Base-by-base conservation (phyloP, 1,139 yeast species). In the Diutina sp. region DNA sequence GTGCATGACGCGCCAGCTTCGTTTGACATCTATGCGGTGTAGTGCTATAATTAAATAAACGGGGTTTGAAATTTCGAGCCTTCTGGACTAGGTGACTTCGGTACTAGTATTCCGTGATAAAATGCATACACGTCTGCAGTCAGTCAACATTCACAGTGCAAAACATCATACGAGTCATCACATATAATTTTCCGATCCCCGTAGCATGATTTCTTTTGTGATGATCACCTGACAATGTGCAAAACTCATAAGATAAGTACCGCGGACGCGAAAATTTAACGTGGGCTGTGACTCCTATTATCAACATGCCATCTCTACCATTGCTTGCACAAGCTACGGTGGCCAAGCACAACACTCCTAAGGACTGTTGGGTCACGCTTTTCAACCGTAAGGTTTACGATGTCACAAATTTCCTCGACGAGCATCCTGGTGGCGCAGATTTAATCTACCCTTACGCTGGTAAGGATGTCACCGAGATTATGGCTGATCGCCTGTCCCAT, bases 371-470 rank as follows among this genome's bases (percentile, higher is more conserved):
- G 88, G 95, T 91, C 55, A 81, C 95, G 2, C 72, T 90, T 30
- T 73, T 85, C 69, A 64, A 71, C 59, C 77, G 97, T 65, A 89
- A 88, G 65, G 83, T 93, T 50, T 91, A 90, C 67, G 83, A 93
- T 67, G 90, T 91, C 55, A 85, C 93, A 0, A 78, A 72, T 7
- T 93, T 90, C 64, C 66, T 90, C 52, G 85, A 84, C 46, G 91
- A 87, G 63, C 96, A 90, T 68, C 97, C 97, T 0, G 97, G 88
- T 57, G 97, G 97, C 16, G 83, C 80, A 4, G 91, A 89, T 57
- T 67, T 87, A 50, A 80, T 93, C 58, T 64, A 79, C 57, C 91
- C 89, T 4, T 82, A 84, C 66, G 93, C 90, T 14, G 97, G 97
- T 55, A 78, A 84, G 66, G 98, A 93, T 67, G 76, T 90, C 60